Evolutionary conservation across 148 eudicot species (phyloP).

Genomic region (Dysphania ambrosioides): DNA sequence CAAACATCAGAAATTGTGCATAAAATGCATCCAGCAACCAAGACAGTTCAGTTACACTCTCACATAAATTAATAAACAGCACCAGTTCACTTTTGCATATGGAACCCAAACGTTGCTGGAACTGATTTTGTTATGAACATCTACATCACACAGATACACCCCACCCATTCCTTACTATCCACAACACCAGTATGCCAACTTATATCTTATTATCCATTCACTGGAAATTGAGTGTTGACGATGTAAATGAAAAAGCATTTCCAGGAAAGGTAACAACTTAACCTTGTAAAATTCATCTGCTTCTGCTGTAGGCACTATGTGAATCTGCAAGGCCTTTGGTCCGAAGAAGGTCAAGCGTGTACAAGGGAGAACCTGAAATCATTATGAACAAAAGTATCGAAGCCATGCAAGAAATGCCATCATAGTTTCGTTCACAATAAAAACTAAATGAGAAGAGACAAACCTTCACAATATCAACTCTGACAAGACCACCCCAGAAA

Average conservation of each 20-base stretch:
- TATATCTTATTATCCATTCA: too few species aligned
- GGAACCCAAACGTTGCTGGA: not conserved
- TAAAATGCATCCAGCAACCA: not conserved
- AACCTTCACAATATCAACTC: constrained; percentile 82
- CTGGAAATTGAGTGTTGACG: not conserved
- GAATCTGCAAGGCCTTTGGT: constrained; percentile 81
- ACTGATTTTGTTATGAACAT: not conserved
- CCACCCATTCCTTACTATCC: not conserved
- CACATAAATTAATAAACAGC: not conserved
- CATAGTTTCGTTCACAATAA: not conserved
- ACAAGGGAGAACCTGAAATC: constrained; percentile 61
- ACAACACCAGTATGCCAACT: not conserved
- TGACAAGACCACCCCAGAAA: constrained; percentile 97
- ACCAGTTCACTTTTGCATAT: not conserved
- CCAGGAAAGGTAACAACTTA: constrained; percentile 3
- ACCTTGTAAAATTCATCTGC: constrained; percentile 94
- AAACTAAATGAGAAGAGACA: constrained; percentile 6
- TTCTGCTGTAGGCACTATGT: constrained; percentile 57
- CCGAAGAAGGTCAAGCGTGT: constrained; percentile 81
- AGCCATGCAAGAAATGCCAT: not conserved
- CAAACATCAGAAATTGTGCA: not conserved
- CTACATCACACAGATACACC: not conserved
- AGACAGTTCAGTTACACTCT: not conserved
- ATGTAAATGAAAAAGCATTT: not conserved
- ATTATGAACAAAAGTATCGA: not conserved